Base-by-base conservation (phyloP, 257 asterid species). In the Cordia subcordata region DNA sequence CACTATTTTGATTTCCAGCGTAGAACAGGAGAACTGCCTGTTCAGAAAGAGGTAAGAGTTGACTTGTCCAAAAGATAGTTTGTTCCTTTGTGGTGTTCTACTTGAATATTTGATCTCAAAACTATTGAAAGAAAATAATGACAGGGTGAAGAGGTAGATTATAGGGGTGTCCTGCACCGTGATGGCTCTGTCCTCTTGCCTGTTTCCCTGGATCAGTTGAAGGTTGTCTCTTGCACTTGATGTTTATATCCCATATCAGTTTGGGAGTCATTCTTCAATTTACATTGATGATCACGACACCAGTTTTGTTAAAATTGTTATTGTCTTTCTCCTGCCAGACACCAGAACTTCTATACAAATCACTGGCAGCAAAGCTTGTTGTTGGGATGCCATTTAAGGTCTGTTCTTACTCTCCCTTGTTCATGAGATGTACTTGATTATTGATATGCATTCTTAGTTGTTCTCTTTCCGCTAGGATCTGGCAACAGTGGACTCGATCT, bases 331-430 rank as follows among this genome's bases (percentile, higher is more conserved):
- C 17, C 54, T 64, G 57, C 23, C 72, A 93, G 99, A 75, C 85
- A 53, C 99, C 99, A n/a, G 99, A 89, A 76, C 80, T 78, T 69
- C 77, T 89, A 14, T 93, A 93, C 88, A 85, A 71, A 76, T 76
- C 89, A 62, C 79, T 93, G 69, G 96, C 97, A 18, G 84, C 99
- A 71, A 93, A 89, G 66, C 96, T 93, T 71, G 67, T 76, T 9
- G 75, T 89, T 8, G 99, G 99, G 63, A 93, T 93, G 99, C 99
- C 99, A 27, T 86, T 86, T 69, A 93, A 93, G 98, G 98, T 91
- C 65, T 15, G 47, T 40, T 49, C 44, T 51, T 38, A 35, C 42
- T 22, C 49, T 19, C 66, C 72, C 52, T 69, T 52, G 19, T 49
- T 32, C 56, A 52, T 55, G 40, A 57, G 40, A 15, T 59, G 11